These are phyloP conservation scores for Cystobasidiaceae sp. DNA, from an alignment of 1,284 basidiomycete genomes.

Conservation along the genomic window DNA sequence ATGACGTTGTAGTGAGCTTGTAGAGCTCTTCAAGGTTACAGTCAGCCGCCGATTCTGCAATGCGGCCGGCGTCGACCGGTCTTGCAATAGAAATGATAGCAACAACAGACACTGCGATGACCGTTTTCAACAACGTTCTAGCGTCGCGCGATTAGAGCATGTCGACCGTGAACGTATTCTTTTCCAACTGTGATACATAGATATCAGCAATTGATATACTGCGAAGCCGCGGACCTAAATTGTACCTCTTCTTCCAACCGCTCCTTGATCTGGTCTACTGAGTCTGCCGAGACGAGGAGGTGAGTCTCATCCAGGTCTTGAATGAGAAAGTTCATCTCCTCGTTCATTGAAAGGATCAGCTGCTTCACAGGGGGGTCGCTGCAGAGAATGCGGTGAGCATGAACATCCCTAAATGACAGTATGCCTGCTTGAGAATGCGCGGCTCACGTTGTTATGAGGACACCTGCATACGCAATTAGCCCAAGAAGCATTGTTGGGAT, in stretches of 20 bases:
- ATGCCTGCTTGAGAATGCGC: neutral
- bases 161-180: slow-evolving; percentile 41
- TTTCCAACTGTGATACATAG: slow-evolving; percentile 23
- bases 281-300: slow-evolving; percentile 72
- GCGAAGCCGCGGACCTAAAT: neutral
- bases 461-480: neutral
- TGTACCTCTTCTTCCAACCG: slow-evolving; percentile 62
- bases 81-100: neutral
- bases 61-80: neutral
- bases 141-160: neutral
- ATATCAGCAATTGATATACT: neutral
- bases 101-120: too few relatives aligned
- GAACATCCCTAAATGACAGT: neutral
- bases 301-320: slow-evolving; percentile 82
- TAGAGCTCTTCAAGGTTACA: too few relatives aligned
- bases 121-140: neutral
- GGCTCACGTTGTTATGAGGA: slow-evolving; percentile 25
- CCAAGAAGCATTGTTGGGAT: neutral
- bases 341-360: slow-evolving; percentile 75
- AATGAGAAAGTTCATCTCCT: slow-evolving; percentile 64
- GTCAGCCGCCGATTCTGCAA: too few relatives aligned
- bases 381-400: slow-evolving; percentile 7
- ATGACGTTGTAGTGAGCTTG: slow-evolving; percentile 27
- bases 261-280: slow-evolving; percentile 64
- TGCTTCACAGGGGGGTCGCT: slow-evolving; percentile 88